These are phyloP conservation scores for Straminergon stramineum DNA, from an alignment of 225 moss, liverwort and hornwort species.

Conservation along the genomic window DNA sequence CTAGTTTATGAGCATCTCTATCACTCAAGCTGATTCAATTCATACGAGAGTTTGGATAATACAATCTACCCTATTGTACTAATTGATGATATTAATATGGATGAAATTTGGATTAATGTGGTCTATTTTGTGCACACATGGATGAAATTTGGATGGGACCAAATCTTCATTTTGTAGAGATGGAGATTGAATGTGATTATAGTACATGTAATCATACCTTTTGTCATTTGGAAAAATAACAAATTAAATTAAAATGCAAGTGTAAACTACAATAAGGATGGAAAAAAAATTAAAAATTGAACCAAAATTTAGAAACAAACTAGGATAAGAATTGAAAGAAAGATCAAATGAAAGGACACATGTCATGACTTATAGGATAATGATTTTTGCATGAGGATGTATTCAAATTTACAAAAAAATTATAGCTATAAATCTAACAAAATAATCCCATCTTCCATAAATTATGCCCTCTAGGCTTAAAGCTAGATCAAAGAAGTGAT, in stretches of 20 bases:
- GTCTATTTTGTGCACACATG: no score
- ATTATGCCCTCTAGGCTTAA: no score
- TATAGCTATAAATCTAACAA: background rate
- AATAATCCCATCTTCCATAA: background rate
- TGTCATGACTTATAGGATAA: background rate
- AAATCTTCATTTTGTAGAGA: background rate
- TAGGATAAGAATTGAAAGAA: background rate
- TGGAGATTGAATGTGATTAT: background rate
- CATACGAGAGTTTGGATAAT: background rate
- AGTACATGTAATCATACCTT: background rate
- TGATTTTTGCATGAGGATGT: background rate
- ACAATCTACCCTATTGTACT: rapidly evolving
- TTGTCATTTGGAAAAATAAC: background rate
- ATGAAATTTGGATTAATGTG: background rate
- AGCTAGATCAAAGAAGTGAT: background rate
- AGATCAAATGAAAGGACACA: background rate
- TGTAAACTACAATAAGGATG: background rate
- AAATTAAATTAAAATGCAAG: background rate
- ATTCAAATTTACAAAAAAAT: background rate
- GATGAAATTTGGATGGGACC: no score
- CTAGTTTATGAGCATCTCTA: background rate
- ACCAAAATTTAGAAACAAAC: background rate
- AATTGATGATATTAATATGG: background rate
- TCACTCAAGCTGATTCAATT: background rate
- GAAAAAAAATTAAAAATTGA: background rate